A percentile compares a stretch with the other conserved stretches of the same genome.
Evolutionary conservation across 805 yeast genomes (phyloP).

Genomic region (Kurtzmaniella cleridarum): DNA sequence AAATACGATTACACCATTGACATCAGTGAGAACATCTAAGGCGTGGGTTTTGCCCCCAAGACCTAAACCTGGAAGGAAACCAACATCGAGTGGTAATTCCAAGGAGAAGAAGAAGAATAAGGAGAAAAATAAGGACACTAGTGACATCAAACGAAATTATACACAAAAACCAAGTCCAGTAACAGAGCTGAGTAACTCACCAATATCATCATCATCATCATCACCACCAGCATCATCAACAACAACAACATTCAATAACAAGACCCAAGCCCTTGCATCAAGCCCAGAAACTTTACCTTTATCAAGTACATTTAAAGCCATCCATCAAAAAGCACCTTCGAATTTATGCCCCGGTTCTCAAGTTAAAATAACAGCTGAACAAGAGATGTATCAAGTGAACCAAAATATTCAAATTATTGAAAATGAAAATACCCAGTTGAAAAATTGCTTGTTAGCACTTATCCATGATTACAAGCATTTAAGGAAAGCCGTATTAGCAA

Average conservation of each 20-base stretch:
- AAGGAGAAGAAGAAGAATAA: conserved; percentile 1
- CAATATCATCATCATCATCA: neutral
- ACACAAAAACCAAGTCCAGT: too few species aligned
- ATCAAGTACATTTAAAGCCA: too few species aligned
- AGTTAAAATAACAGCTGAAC: too few species aligned
- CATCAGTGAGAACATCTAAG: conserved; percentile 52
- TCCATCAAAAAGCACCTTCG: too few species aligned
- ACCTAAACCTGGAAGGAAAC: conserved; percentile 69
- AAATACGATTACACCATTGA: conserved; percentile 4
- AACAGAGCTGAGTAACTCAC: too few species aligned
- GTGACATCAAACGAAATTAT: too few species aligned
- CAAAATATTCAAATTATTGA: conserved; percentile 14
- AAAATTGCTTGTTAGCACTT: conserved; percentile 27
- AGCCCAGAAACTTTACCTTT: neutral
- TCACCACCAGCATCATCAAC: neutral
- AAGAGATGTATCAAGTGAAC: neutral
- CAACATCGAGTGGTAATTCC: conserved; percentile 14
- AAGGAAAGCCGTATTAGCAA: conserved; percentile 22
- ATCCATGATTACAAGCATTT: conserved; percentile 37
- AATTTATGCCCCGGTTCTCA: too few species aligned
- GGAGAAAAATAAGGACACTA: neutral
- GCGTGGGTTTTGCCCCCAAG: conserved; percentile 84
- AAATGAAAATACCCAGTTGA: conserved; percentile 30
- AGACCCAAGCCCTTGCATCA: neutral
- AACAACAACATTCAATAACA: neutral